Percentiles rank a stretch among this genome's conserved stretches.
Evolutionary conservation across 805 yeast genomes (phyloP).

Genomic region (Wickerhamiella qilinensis): DNA sequence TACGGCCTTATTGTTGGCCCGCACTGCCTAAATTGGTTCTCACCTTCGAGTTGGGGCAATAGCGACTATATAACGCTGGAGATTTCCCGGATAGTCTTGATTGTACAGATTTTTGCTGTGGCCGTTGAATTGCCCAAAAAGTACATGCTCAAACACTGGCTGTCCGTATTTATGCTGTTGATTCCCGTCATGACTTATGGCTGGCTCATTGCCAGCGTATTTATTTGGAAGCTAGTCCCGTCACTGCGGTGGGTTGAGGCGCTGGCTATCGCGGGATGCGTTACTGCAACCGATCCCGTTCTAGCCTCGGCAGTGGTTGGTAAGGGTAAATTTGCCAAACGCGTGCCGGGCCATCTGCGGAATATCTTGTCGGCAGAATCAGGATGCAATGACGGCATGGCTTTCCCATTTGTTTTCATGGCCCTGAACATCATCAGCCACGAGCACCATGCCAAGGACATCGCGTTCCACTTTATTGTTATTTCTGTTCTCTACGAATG

Average conservation of each 20-base stretch:
- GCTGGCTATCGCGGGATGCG: conserved; percentile 65
- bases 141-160: conserved; percentile 74
- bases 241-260: conserved; percentile 55
- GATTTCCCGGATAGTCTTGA: conserved; percentile 62
- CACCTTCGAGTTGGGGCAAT: conserved; percentile 76
- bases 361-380: conserved; percentile 73
- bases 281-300: conserved; percentile 92
- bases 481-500: conserved; percentile 71
- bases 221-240: conserved; percentile 65
- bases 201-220: conserved; percentile 70
- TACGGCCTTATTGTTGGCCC: conserved; percentile 85
- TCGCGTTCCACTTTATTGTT: conserved; percentile 66
- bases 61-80: conserved; percentile 70
- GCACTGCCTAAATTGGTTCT: conserved; percentile 66
- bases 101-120: conserved; percentile 83
- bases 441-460: conserved; percentile 45
- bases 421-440: conserved; percentile 54
- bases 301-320: conserved; percentile 92
- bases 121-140: conserved; percentile 87
- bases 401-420: conserved; percentile 70
- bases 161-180: conserved; percentile 54
- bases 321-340: conserved; percentile 76
- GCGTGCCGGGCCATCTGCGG: conserved; percentile 87
- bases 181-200: conserved; percentile 84
- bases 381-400: conserved; percentile 92